A percentile compares a stretch with the other conserved stretches of the same genome.
Conservation (phyloP, 2,329 filamentous ascomycete species). For the Colletotrichum orchidophilum region DNA sequence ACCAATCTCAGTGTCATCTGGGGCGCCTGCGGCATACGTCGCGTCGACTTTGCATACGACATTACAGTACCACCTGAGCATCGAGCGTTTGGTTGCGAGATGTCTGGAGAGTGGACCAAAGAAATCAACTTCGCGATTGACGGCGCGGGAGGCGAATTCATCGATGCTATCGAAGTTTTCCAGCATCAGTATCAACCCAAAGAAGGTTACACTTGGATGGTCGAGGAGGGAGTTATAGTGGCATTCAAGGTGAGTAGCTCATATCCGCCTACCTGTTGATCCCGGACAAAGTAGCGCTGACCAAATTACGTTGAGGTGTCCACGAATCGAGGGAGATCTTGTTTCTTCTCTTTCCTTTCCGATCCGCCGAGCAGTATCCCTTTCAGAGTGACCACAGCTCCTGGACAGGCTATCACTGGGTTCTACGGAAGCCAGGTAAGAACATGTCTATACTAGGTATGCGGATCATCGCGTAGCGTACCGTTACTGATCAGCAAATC, state of each 20-base stretch:
- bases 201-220: not conserved
- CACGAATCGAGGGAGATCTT: not conserved
- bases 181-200: not conserved
- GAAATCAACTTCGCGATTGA: not conserved
- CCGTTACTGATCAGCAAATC: not conserved
- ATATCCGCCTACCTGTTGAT: not conserved
- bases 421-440: not conserved
- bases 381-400: not conserved
- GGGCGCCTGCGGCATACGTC: not conserved
- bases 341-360: not conserved
- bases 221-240: not conserved
- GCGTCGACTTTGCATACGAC: not conserved
- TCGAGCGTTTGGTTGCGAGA: not conserved
- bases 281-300: not conserved
- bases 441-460: not conserved
- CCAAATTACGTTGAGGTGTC: not conserved
- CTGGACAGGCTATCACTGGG: not conserved
- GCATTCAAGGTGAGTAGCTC: not conserved
- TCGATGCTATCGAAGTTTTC: not conserved
- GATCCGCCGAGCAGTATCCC: not conserved
- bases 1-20: not conserved
- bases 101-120: not conserved
- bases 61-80: not conserved
- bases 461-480: not conserved
- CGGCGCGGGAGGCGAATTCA: not conserved